phyloP scores from a whole-genome alignment of 768 basidiomycete genomes.

The Lactarius sanguifluus region DNA sequence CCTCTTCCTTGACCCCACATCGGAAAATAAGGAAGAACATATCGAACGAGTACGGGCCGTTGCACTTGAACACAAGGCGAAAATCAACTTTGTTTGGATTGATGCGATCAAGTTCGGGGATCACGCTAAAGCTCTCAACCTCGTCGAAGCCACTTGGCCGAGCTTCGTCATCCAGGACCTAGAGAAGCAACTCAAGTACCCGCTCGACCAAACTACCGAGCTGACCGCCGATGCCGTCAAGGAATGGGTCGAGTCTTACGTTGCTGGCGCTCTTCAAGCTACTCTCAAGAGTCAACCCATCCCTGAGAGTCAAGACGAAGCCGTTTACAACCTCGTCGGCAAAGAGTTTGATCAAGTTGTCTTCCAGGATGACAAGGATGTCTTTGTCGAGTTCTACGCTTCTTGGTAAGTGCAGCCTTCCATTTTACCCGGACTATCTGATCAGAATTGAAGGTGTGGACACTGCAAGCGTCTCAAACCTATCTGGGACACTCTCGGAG shows the following conservation, averaged over 20 bases:
- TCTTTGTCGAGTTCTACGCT: constrained; percentile 96
- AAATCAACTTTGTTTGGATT: constrained; percentile 98
- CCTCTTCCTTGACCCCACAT: constrained; percentile 84
- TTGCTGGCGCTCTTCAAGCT: constrained; percentile 73
- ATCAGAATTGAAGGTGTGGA: constrained; percentile 60
- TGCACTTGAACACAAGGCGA: constrained; percentile 77
- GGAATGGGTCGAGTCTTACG: constrained; percentile 60
- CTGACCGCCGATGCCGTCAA: constrained; percentile 57
- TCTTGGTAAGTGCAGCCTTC: constrained; percentile 66
- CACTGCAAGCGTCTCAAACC: constrained; percentile 98
- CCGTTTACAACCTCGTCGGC: constrained; percentile 80
- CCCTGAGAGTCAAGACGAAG: constrained; percentile 79
- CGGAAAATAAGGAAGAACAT: constrained; percentile 59
- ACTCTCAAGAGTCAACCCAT: constrained; percentile 88
- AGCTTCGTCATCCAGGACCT: constrained; percentile 92
- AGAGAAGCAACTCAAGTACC: constrained; percentile 83
- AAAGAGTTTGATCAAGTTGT: constrained; percentile 88
- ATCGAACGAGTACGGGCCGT: constrained; percentile 71
- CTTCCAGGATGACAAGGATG: constrained; percentile 86
- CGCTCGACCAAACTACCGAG: constrained; percentile 67
- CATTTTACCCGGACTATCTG: background rate
- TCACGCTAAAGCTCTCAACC: constrained; percentile 93
- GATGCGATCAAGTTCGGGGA: constrained; percentile 94
- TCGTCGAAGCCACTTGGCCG: constrained; percentile 85
- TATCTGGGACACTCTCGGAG: constrained; percentile 87